Percentiles rank a stretch among this genome's conserved stretches.
These are phyloP conservation scores for Agaricus subrufescens DNA, from an alignment of 768 basidiomycete species.

Conservation along the genomic window DNA sequence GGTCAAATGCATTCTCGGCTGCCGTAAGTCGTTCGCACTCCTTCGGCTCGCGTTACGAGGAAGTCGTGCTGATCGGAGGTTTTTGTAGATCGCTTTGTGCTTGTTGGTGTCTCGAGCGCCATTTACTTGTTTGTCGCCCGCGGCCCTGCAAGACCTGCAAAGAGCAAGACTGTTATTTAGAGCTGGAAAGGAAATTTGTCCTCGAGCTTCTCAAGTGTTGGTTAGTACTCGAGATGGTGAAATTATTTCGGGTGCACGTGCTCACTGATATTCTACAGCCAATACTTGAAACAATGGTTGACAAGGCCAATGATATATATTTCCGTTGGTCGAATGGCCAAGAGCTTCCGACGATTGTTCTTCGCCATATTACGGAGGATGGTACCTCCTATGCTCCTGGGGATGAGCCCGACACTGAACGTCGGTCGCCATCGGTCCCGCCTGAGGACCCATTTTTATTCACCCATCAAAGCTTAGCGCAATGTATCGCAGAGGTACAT, in stretches of 20 bases:
- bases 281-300: constrained; percentile 44
- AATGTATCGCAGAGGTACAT: constrained; percentile 45
- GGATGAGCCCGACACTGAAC: constrained; percentile 14
- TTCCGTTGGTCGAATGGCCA: constrained; percentile 41
- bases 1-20: constrained; percentile 51
- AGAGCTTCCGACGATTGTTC: constrained; percentile 37
- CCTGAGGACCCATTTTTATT: constrained; percentile 25
- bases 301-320: constrained; percentile 46
- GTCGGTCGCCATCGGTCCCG: constrained; percentile 6
- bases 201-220: constrained; percentile 40
- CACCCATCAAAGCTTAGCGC: constrained; percentile 37
- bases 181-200: constrained; percentile 39
- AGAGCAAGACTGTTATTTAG: constrained; percentile 41
- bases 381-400: constrained; percentile 19
- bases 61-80: not conserved
- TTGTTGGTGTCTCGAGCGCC: constrained; percentile 59
- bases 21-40: constrained; percentile 30
- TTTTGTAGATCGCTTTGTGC: constrained; percentile 41
- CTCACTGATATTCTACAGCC: constrained; percentile 26
- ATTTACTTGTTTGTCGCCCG: constrained; percentile 58
- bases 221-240: constrained; percentile 25
- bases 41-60: not conserved
- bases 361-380: constrained; percentile 32
- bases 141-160: constrained; percentile 58
- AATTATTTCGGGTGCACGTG: not conserved